Base-by-base conservation (phyloP, 2,329 filamentous ascomycete species). In the Penicillium brasilianum region DNA sequence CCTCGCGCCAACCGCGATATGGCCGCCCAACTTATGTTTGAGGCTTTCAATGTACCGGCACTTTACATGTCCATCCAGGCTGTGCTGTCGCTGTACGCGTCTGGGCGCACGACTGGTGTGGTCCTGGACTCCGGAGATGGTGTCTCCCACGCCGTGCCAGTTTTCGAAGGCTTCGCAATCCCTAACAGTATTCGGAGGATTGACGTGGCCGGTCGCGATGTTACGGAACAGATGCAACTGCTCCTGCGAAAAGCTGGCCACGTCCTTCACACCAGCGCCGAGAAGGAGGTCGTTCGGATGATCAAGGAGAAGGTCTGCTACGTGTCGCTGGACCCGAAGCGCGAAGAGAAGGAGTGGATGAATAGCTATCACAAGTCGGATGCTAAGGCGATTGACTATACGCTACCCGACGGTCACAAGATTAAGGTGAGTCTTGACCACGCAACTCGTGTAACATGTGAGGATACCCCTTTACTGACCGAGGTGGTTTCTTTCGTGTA, bases 161-260 rank as follows among this genome's bases (percentile, higher is more conserved):
- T 99, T 22, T 99, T 97, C 77, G 94, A 99, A 76, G 95, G 95
- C 0, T 99, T 99, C 74, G 93, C 95, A 7, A 96, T 99, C 80
- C 92, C 93, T 11, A 97, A 91, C 78, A 95, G 92, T 77, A 97
- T 99, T 79, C 88, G 93, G 67, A 86, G 95, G 67, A 97, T 99
- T 74, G 95, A 99, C 76, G 93, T 99, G 34, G 95, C 95, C 13
- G 95, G 95, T 30, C 87, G 95, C 71, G 95, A 99, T 77, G 92
- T 99, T 20, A 99, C 95, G 50, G 95, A 99, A 78, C 88, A 99
- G 75, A 83, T 99, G 80, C 95, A 99, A 79, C 88, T 90, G 62
- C 81, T 98, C 69, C 83, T 99, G 69, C 87, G 95, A 72, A 98
- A 97, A 83, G 91, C 89, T 70, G 95, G 95, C 53, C 92, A 95